These are phyloP conservation scores for Carex myosuroides DNA, from an alignment of 176 grass and related monocot species.

Conservation along the genomic window DNA sequence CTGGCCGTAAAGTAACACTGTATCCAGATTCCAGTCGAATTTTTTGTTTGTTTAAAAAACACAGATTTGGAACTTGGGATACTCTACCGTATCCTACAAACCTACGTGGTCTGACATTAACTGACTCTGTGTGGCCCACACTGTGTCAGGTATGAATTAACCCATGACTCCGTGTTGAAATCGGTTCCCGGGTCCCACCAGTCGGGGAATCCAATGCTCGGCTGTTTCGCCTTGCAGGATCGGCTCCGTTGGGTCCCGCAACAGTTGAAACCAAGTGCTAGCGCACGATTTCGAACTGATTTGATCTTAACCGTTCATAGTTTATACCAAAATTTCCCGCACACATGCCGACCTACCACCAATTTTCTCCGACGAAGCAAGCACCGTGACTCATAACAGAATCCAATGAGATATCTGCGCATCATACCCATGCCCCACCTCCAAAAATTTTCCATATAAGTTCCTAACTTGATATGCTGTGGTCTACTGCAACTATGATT, in stretches of 20 bases:
- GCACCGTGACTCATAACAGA: constrained; percentile 16
- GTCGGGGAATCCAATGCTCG: constrained; percentile 14
- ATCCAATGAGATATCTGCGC: constrained; percentile 20
- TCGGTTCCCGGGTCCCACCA: neutral
- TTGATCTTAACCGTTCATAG: neutral
- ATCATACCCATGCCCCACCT: neutral
- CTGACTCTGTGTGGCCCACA: neutral
- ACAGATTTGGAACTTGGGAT: neutral
- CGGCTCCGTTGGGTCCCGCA: neutral
- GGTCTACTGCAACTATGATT: neutral
- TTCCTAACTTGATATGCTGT: neutral
- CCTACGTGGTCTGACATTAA: neutral
- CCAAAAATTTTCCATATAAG: neutral
- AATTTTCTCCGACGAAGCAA: neutral
- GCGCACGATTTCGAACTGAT: neutral
- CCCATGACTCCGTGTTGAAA: constrained; percentile 9
- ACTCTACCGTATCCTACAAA: neutral
- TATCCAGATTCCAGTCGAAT: too few species aligned
- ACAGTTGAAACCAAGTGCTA: neutral
- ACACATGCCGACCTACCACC: neutral
- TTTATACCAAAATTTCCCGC: neutral
- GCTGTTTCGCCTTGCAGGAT: neutral
- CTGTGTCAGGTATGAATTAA: constrained; percentile 11
- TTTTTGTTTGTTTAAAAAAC: too few species aligned
- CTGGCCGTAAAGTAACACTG: too few species aligned